These are phyloP conservation scores for Pestalotiopsis sp. DNA, from an alignment of 2,329 filamentous ascomycete species.

Conservation along the genomic window DNA sequence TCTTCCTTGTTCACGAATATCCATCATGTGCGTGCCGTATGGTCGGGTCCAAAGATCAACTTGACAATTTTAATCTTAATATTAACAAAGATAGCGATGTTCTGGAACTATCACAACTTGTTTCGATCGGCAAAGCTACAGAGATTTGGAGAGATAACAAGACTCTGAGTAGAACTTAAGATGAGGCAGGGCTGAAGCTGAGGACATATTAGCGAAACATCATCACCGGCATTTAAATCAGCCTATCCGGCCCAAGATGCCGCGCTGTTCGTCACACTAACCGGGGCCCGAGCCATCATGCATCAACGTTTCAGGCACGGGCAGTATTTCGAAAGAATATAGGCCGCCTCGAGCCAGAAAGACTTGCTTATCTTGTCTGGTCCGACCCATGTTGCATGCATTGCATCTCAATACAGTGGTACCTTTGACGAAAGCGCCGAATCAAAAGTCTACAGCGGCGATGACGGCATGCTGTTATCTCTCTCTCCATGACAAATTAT, in stretches of 20 bases:
- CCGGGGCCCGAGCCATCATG: not conserved
- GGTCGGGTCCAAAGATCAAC: not conserved
- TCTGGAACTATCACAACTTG: not conserved
- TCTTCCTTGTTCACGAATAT: not conserved
- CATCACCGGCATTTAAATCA: not conserved
- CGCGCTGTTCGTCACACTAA: not conserved
- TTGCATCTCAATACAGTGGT: not conserved
- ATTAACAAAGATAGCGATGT: not conserved
- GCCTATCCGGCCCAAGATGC: not conserved
- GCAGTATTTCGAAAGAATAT: not conserved
- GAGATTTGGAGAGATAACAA: not conserved
- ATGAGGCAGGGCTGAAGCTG: not conserved
- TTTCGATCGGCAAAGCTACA: not conserved
- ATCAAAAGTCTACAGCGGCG: not conserved
- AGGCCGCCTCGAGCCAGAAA: not conserved
- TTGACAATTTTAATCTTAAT: not conserved
- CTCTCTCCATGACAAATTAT: not conserved
- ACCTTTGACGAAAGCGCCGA: not conserved
- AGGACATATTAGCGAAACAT: not conserved
- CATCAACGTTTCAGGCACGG: not conserved
- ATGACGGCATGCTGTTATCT: not conserved
- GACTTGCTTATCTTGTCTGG: not conserved
- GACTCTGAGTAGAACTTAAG: not conserved
- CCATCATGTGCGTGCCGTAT: not conserved
- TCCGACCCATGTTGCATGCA: not conserved